These are phyloP conservation scores for Triangularia verruculosa DNA, from an alignment of 2,329 filamentous ascomycete genomes.

Conservation along the genomic window DNA sequence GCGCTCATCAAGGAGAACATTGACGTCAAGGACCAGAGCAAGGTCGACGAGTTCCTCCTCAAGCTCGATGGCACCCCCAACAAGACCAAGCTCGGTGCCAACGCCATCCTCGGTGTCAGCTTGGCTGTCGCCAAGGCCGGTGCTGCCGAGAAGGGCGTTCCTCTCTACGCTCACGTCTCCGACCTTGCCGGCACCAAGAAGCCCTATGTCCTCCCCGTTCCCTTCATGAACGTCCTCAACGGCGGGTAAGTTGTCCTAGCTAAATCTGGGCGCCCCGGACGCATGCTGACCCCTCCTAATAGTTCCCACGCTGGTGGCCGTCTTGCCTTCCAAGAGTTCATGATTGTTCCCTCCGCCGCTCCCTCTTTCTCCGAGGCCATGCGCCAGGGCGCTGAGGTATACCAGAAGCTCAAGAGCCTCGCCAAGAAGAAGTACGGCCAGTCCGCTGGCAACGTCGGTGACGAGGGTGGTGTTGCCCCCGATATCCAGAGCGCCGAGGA, in stretches of 20 bases:
- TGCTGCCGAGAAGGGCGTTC: constrained; percentile 83
- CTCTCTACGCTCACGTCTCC: constrained; percentile 84
- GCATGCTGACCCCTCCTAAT: constrained; percentile 32
- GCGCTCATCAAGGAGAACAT: constrained; percentile 78
- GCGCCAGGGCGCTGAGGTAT: constrained; percentile 94
- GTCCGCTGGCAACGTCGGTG: constrained; percentile 97
- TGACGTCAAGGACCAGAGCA: constrained; percentile 83
- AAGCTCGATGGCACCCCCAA: constrained; percentile 80
- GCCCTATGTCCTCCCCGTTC: constrained; percentile 84
- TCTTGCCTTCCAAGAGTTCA: constrained; percentile 93
- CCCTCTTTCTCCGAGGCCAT: constrained; percentile 93
- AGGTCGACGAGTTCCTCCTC: constrained; percentile 81
- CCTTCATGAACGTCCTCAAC: constrained; percentile 93
- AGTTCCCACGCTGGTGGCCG: constrained; percentile 96
- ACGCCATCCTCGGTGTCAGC: constrained; percentile 82
- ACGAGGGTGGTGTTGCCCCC: constrained; percentile 98
- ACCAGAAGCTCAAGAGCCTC: constrained; percentile 94
- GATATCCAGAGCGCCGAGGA: constrained; percentile 97
- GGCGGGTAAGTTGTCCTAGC: constrained; percentile 50
- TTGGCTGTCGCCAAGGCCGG: constrained; percentile 84
- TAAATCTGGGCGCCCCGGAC: background rate
- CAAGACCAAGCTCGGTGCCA: constrained; percentile 86
- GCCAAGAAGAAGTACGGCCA: constrained; percentile 99
- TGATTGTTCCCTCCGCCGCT: constrained; percentile 83
- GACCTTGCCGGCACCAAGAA: constrained; percentile 88